Percentiles rank a stretch among this genome's conserved stretches.
Evolutionary conservation across 75 land plant genomes (phyloP).

Genomic region (Ceratopteris richardii): DNA sequence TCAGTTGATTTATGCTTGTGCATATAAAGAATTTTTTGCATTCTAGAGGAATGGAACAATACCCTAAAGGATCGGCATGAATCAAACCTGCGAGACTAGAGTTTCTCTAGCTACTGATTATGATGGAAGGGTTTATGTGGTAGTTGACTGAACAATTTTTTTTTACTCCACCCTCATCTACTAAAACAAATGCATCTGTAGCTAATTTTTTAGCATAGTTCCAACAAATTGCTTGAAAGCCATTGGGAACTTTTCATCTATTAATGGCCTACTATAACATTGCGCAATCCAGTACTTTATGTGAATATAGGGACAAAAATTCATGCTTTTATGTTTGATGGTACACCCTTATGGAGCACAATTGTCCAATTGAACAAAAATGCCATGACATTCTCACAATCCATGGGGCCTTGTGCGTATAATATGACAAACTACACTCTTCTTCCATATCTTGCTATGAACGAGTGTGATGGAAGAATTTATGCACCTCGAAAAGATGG

Average conservation of each 20-base stretch:
- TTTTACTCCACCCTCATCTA: constrained; percentile 15
- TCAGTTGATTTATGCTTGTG: constrained; percentile 36
- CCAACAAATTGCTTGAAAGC: constrained; percentile 2
- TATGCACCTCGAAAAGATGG: constrained; percentile 43
- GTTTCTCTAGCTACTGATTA: constrained; percentile 35
- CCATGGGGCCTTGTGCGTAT: constrained; percentile 17
- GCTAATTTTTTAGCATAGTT: constrained; percentile 27
- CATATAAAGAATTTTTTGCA: constrained; percentile 25
- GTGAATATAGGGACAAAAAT: constrained; percentile 29
- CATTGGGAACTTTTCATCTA: constrained; percentile 12
- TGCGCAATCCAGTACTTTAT: constrained; percentile 22
- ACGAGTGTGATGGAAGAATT: constrained; percentile 52
- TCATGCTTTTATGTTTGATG: constrained; percentile 32
- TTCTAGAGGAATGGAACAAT: constrained; percentile 48
- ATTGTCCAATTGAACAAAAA: constrained; percentile 28
- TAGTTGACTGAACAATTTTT: constrained; percentile 40
- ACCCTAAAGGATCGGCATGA: constrained; percentile 32
- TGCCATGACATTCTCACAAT: constrained; percentile 31
- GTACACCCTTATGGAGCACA: constrained; percentile 39
- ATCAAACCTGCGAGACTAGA: constrained; percentile 23
- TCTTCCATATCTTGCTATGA: constrained; percentile 39
- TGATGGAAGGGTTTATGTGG: constrained; percentile 28
- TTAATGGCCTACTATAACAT: constrained; percentile 42
- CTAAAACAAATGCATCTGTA: constrained; percentile 12
- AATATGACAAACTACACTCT: constrained; percentile 42